Evolutionary conservation across 495 filamentous ascomycete species (phyloP).

Genomic region (Pyronema omphalodes): DNA sequence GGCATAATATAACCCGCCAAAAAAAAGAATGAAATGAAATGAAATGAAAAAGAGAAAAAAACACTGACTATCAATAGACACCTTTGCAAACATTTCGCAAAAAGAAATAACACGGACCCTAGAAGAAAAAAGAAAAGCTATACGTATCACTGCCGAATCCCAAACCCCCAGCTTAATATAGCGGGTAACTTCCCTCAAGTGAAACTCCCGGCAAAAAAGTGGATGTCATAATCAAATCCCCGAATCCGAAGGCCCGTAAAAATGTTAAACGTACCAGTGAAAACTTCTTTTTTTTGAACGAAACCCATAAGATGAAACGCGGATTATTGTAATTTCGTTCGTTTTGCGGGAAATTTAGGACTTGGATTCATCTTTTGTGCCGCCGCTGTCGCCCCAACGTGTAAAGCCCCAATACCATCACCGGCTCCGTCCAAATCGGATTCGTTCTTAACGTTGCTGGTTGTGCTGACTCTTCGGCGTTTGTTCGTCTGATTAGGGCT

Average conservation of each 20-base stretch:
- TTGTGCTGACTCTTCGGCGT: slow-evolving; percentile 41
- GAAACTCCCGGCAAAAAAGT: neutral
- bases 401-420: slow-evolving; percentile 8
- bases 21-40: too few species aligned
- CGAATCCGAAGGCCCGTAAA: slow-evolving; percentile 1
- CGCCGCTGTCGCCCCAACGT: slow-evolving; percentile 8
- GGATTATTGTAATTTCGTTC: slow-evolving; percentile 10
- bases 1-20: too few species aligned
- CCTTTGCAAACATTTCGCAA: neutral
- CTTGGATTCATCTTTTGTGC: slow-evolving; percentile 21
- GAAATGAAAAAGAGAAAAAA: too few species aligned
- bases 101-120: neutral
- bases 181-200: neutral
- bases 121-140: neutral
- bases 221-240: neutral
- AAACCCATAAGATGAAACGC: neutral
- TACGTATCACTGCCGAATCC: neutral
- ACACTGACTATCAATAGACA: neutral
- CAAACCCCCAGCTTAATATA: neutral
- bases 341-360: slow-evolving; percentile 17
- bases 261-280: slow-evolving; percentile 5
- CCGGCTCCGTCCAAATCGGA: slow-evolving; percentile 26
- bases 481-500: slow-evolving; percentile 49
- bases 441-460: slow-evolving; percentile 39
- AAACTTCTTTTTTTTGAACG: neutral